phyloP scores from a whole-genome alignment of 148 eudicot species.

The Dysphania ambrosioides region DNA sequence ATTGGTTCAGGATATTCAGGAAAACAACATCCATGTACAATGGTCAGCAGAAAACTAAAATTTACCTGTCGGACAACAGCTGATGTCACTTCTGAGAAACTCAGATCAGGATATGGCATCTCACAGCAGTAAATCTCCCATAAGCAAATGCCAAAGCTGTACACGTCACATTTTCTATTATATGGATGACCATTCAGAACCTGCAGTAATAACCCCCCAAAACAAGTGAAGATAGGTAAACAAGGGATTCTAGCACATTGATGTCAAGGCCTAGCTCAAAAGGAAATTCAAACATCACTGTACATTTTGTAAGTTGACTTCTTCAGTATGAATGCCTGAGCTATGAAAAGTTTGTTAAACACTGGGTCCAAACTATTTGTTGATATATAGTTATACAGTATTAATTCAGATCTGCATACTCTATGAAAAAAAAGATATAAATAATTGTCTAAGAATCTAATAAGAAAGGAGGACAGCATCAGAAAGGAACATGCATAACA shows the following conservation, averaged over 20 bases:
- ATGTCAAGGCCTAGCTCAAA: neutral
- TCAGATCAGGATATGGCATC: conserved; percentile 91
- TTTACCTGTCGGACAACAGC: conserved; percentile 87
- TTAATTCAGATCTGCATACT: neutral
- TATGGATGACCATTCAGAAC: conserved; percentile 79
- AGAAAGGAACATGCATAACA: too few species aligned
- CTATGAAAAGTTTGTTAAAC: neutral
- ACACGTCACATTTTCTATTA: conserved; percentile 82
- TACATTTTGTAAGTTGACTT: neutral
- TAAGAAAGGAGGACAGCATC: neutral
- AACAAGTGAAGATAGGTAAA: conserved; percentile 6
- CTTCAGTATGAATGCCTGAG: neutral
- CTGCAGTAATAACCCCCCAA: conserved; percentile 32
- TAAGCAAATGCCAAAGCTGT: conserved; percentile 80
- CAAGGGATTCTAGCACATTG: neutral
- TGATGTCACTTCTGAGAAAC: conserved; percentile 89
- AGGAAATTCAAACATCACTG: neutral
- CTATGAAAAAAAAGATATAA: neutral
- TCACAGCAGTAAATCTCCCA: conserved; percentile 97
- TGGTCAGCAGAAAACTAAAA: neutral
- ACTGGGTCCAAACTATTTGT: neutral
- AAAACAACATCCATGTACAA: neutral
- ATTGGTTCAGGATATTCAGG: neutral
- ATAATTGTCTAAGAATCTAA: neutral
- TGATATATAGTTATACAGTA: neutral